Evolutionary conservation across 805 yeast genomes (phyloP), one percentile per base, ranked within the genome.

Genomic region (Geotrichum ghanense): DNA sequence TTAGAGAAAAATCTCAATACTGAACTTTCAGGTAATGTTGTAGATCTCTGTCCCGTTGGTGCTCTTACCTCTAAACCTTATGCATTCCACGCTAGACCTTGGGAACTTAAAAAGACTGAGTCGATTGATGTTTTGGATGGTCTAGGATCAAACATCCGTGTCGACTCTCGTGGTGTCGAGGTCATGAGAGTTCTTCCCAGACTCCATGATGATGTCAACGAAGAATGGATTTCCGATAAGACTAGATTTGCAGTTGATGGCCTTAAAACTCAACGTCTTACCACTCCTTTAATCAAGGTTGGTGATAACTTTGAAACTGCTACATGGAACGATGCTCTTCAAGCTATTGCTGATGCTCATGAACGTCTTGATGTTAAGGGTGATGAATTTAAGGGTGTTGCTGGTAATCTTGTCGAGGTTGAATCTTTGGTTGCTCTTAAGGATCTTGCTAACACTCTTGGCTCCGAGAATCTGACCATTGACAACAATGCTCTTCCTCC

Each of bases 141-240:
- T 21, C 62, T 85, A 26, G 95, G 95, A 22, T 81, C 90, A 39
- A 82, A 80, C 59, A 76, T 85, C 54, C 74, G 95, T 62, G 87
- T 85, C 46, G 95, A 85, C 64, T 76, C 90, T 46, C 76, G 92
- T 66, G 95, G 95, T 56, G 75, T 80, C 58, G 89, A 83, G 64
- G 92, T 85, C 43, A 79, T 85, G 84, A 77, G 95, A 63, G 83
- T 85, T 26, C 70, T 86, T 56, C 95, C 95, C 51, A 76, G 94
- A 64, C 71, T 83, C 56, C 84, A 85, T 63, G 95, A 85, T 57
- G 92, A 83, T 51, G 72, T 86, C 58, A 85, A 85, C 63, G 92
- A 86, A 67, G 95, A 86, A 68, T 85, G 95, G 95, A 81, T 85
- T 57, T 78, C 86, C 43, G 95, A 85, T 69, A 85, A 86, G 69